Evolutionary conservation across 2,329 filamentous ascomycete species (phyloP).

Genomic region (Alternaria rosae): DNA sequence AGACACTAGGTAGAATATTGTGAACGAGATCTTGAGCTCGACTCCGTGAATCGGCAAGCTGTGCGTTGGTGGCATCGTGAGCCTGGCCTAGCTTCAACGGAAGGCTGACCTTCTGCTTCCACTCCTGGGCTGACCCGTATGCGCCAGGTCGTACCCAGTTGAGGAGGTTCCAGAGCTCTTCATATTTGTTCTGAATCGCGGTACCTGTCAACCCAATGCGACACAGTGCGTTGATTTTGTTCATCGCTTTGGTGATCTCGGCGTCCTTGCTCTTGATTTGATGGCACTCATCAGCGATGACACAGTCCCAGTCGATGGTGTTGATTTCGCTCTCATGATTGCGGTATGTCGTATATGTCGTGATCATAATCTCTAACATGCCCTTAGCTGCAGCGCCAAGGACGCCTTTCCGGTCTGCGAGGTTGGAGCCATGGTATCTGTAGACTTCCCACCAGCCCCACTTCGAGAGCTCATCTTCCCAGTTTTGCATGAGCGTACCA

Average conservation of each 20-base stretch:
- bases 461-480: slow-evolving; percentile 81
- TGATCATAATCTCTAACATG: slow-evolving; percentile 87
- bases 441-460: slow-evolving; percentile 98
- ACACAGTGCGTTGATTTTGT: slow-evolving; percentile 87
- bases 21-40: slow-evolving; percentile 85
- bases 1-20: slow-evolving; percentile 88
- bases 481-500: slow-evolving; percentile 87
- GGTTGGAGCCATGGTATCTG: slow-evolving; percentile 72
- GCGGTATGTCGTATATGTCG: slow-evolving; percentile 88
- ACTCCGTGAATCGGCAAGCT: slow-evolving; percentile 80
- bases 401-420: slow-evolving; percentile 70
- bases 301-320: slow-evolving; percentile 87
- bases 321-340: slow-evolving; percentile 81
- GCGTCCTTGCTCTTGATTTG: slow-evolving; percentile 80
- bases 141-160: slow-evolving; percentile 94
- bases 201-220: slow-evolving; percentile 93
- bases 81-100: slow-evolving; percentile 89
- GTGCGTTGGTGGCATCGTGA: slow-evolving; percentile 84
- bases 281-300: slow-evolving; percentile 95
- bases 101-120: slow-evolving; percentile 78
- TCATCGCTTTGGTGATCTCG: slow-evolving; percentile 84
- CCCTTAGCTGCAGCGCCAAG: slow-evolving; percentile 77
- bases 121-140: slow-evolving; percentile 72
- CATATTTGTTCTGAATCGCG: slow-evolving; percentile 97
- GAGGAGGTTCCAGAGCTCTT: slow-evolving; percentile 93